phyloP scores from a whole-genome alignment of 2,329 filamentous ascomycete genomes.

The Exophiala bonariae region DNA sequence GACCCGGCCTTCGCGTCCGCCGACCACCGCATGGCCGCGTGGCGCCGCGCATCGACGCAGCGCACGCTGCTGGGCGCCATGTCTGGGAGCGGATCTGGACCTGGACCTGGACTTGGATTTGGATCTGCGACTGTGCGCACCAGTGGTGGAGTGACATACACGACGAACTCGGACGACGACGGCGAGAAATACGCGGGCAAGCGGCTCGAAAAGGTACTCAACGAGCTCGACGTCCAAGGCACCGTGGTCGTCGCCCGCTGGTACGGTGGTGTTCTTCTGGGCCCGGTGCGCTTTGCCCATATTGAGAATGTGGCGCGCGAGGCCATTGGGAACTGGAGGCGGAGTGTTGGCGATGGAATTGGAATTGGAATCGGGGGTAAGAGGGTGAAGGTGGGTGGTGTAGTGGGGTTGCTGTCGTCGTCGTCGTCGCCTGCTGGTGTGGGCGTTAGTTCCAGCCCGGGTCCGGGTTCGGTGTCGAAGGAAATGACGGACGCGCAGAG shows the following conservation, averaged over 20 bases:
- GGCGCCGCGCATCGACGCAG: slow-evolving; percentile 50
- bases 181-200: slow-evolving; percentile 55
- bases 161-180: slow-evolving; percentile 52
- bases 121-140: too few species aligned
- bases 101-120: too few species aligned
- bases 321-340: slow-evolving; percentile 45
- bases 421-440: slow-evolving; percentile 22
- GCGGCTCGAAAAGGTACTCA: slow-evolving; percentile 48
- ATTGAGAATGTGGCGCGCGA: slow-evolving; percentile 51
- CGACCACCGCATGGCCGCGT: slow-evolving; percentile 53
- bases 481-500: slow-evolving; percentile 13
- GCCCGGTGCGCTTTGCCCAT: slow-evolving; percentile 53
- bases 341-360: slow-evolving; percentile 17
- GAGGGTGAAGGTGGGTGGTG: slow-evolving; percentile 36
- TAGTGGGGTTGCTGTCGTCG: too few species aligned
- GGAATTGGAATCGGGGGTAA: slow-evolving; percentile 31
- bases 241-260: slow-evolving; percentile 54
- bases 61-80: slow-evolving; percentile 35
- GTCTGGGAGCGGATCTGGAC: too few species aligned
- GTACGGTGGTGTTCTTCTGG: slow-evolving; percentile 56
- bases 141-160: slow-evolving; percentile 43
- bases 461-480: too few species aligned
- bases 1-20: slow-evolving; percentile 46
- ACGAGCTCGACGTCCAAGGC: slow-evolving; percentile 45
- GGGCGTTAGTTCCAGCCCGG: too few species aligned